Percentiles rank a stretch among this genome's conserved stretches.
These are phyloP conservation scores for Aspergillus novoparasiticus DNA, from an alignment of 2,329 filamentous ascomycete genomes.

Conservation along the genomic window DNA sequence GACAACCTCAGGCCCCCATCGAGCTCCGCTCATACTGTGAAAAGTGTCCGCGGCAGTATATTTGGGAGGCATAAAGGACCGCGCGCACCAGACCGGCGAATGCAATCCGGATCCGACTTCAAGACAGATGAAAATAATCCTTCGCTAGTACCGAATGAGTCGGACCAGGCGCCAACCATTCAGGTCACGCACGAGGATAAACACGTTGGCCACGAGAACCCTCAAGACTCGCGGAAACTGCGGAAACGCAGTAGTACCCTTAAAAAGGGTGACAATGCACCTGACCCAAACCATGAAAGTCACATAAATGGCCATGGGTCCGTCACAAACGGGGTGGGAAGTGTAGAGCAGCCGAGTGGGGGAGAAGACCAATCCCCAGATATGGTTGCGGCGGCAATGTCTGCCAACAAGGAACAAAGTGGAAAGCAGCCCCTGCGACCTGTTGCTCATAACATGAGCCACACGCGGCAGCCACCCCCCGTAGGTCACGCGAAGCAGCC, in stretches of 20 bases:
- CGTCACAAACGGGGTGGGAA: conserved; percentile 8
- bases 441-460: conserved; percentile 42
- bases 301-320: conserved; percentile 25
- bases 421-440: conserved; percentile 37
- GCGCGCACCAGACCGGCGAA: conserved; percentile 47
- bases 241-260: conserved; percentile 37
- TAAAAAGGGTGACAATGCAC: conserved; percentile 27
- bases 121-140: conserved; percentile 12
- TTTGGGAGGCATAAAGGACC: conserved; percentile 66
- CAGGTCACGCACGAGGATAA: conserved; percentile 70
- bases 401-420: conserved; percentile 26
- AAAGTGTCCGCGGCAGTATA: conserved; percentile 73
- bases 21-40: conserved; percentile 70
- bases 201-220: conserved; percentile 29
- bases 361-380: conserved; percentile 17
- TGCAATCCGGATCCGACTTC: conserved; percentile 40
- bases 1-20: conserved; percentile 61
- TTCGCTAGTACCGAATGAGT: conserved; percentile 27
- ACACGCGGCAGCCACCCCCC: conserved; percentile 36
- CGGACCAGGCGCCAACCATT: conserved; percentile 67
- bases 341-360: conserved; percentile 17
- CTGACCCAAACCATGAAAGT: conserved; percentile 22
- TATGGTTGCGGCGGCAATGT: conserved; percentile 33
- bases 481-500: conserved; percentile 47
- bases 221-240: conserved; percentile 37